Conservation (phyloP, 1,284 basidiomycete species). For the Microbotryum silenes-acaulis region DNA sequence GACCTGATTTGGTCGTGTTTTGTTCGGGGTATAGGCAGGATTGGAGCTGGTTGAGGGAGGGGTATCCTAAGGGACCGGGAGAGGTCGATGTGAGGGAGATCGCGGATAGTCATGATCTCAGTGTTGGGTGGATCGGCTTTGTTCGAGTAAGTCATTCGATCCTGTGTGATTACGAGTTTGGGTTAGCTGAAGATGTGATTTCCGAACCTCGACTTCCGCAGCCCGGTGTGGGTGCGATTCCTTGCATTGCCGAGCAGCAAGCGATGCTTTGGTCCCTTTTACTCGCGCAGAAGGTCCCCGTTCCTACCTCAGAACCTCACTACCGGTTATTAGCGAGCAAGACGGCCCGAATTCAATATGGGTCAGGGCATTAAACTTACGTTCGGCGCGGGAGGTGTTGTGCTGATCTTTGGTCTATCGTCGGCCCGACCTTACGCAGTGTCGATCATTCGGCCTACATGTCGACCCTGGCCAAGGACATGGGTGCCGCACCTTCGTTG, state of each 20-base stretch:
- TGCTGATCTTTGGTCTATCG: background rate
- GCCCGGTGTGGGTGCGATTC: slow-evolving; percentile 50
- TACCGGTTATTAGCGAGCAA: slow-evolving; percentile 55
- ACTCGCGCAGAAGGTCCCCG: slow-evolving; percentile 46
- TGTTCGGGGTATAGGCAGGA: slow-evolving; percentile 44
- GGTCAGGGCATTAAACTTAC: background rate
- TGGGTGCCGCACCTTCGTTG: slow-evolving; percentile 53
- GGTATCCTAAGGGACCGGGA: slow-evolving; percentile 49
- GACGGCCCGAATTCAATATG: slow-evolving; percentile 55
- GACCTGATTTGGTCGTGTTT: slow-evolving; percentile 50
- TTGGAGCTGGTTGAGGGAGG: slow-evolving; percentile 50
- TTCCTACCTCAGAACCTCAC: slow-evolving; percentile 46
- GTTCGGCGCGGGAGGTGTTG: no score
- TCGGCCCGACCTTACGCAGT: background rate
- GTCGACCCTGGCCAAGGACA: slow-evolving; percentile 55
- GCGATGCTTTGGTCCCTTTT: slow-evolving; percentile 56
- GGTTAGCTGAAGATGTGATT: no score
- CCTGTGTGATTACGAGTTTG: no score
- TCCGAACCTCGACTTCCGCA: background rate
- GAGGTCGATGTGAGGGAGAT: slow-evolving; percentile 53
- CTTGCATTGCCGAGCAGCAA: slow-evolving; percentile 60
- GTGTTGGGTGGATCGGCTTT: slow-evolving; percentile 56
- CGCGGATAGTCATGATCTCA: slow-evolving; percentile 48
- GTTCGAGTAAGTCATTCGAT: slow-evolving; percentile 45
- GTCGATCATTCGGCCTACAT: slow-evolving; percentile 46